Evolutionary conservation across 2,329 filamentous ascomycete genomes (phyloP).

Genomic region (Juglanconis juglandina): DNA sequence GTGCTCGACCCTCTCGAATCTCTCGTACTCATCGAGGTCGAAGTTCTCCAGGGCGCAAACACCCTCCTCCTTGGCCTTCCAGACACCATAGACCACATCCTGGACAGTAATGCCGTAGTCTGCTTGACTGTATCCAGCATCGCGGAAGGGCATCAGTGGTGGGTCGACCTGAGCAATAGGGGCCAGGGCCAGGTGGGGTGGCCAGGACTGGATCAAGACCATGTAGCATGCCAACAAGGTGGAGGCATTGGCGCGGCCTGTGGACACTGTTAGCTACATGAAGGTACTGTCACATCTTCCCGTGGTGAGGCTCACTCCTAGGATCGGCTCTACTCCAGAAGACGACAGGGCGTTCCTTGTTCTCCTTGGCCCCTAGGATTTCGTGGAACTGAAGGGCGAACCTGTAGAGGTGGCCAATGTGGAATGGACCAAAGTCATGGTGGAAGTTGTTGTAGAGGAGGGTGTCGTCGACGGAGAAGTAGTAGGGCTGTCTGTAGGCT

Average conservation of each 20-base stretch:
- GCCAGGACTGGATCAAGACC: slow-evolving; percentile 97
- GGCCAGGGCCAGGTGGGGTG: slow-evolving; percentile 88
- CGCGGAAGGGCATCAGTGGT: slow-evolving; percentile 96
- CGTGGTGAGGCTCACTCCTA: slow-evolving; percentile 61
- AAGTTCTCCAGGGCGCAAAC: slow-evolving; percentile 91
- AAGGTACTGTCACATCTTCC: background rate
- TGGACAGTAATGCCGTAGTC: slow-evolving; percentile 95
- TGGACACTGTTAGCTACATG: slow-evolving; percentile 24
- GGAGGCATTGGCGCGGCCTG: slow-evolving; percentile 86
- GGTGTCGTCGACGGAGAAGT: slow-evolving; percentile 91
- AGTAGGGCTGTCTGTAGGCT: slow-evolving; percentile 69
- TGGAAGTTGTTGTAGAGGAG: slow-evolving; percentile 98
- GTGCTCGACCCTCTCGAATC: slow-evolving; percentile 91
- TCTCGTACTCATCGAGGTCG: slow-evolving; percentile 94
- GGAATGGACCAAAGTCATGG: slow-evolving; percentile 94
- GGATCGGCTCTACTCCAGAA: slow-evolving; percentile 95
- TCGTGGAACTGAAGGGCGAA: slow-evolving; percentile 96
- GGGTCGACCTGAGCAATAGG: slow-evolving; percentile 96
- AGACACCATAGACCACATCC: slow-evolving; percentile 96
- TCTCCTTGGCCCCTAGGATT: slow-evolving; percentile 85
- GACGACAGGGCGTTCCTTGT: slow-evolving; percentile 84
- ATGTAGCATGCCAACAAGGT: slow-evolving; percentile 97
- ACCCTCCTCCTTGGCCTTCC: slow-evolving; percentile 96
- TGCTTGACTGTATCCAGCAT: slow-evolving; percentile 96
- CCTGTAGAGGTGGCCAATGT: slow-evolving; percentile 94